Evolutionary conservation across 2,329 filamentous ascomycete genomes (phyloP).

Genomic region (Tolypocladium tundrense): DNA sequence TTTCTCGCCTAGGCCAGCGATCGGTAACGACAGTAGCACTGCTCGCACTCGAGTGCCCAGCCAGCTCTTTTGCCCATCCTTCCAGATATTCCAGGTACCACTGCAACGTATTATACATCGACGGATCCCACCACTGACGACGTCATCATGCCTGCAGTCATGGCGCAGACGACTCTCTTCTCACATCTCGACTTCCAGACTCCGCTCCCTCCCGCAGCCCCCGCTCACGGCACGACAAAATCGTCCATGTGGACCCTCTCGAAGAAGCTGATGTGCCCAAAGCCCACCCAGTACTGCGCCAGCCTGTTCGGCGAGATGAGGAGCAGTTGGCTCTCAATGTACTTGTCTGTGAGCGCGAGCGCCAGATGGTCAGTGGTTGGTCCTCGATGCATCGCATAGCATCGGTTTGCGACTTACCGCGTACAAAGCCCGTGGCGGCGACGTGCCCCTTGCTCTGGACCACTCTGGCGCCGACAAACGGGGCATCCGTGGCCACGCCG

Average conservation of each 20-base stretch:
- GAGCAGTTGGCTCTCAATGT: constrained; percentile 65
- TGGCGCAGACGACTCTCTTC: neutral
- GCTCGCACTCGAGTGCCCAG: too few species aligned
- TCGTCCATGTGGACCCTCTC: constrained; percentile 49
- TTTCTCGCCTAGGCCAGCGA: too few species aligned
- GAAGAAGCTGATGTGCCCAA: constrained; percentile 51
- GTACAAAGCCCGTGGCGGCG: constrained; percentile 58
- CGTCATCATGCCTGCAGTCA: neutral
- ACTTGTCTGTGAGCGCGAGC: constrained; percentile 46
- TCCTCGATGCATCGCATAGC: neutral
- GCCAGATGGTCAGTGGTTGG: neutral
- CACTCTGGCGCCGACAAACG: constrained; percentile 64
- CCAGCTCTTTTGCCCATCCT: too few species aligned
- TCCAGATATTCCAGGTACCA: too few species aligned
- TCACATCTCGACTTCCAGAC: neutral
- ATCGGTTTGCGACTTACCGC: constrained; percentile 44
- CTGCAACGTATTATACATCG: too few species aligned
- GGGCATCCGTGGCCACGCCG: constrained; percentile 50
- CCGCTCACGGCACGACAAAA: constrained; percentile 24
- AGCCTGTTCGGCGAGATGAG: constrained; percentile 67
- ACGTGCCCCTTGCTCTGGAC: constrained; percentile 71
- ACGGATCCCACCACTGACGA: neutral
- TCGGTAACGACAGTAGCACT: too few species aligned
- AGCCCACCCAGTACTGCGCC: constrained; percentile 70
- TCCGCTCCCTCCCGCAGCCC: neutral